phyloP scores from a whole-genome alignment of 805 yeast species.

The Schizosaccharomyces cryophilus region DNA sequence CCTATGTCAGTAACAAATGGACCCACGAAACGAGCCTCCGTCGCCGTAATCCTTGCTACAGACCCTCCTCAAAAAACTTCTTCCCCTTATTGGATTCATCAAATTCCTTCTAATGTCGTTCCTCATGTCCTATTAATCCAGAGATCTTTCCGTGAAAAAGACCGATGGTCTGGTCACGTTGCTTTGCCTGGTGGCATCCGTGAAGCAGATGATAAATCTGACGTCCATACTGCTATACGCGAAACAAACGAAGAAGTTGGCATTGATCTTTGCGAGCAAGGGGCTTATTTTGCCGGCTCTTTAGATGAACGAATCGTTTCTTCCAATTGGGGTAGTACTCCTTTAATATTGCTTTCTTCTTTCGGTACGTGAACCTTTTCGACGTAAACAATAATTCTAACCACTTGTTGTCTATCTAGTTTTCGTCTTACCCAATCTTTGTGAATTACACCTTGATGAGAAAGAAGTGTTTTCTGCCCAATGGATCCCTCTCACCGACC shows the following conservation, averaged over 20 bases:
- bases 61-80: not conserved
- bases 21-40: not conserved
- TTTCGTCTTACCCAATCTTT: constrained; percentile 4
- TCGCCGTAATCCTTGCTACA: not conserved
- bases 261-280: constrained; percentile 12
- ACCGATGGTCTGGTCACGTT: constrained; percentile 20
- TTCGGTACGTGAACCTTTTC: constrained; percentile 8
- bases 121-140: constrained; percentile 17
- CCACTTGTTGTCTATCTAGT: too few relatives aligned
- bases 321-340: not conserved
- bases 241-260: constrained; percentile 20
- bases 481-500: constrained; percentile 15
- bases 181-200: constrained; percentile 20
- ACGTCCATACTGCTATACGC: constrained; percentile 15
- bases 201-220: constrained; percentile 15
- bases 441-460: constrained; percentile 11
- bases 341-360: constrained; percentile 16
- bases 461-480: constrained; percentile 17
- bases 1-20: not conserved
- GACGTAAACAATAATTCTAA: not conserved
- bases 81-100: not conserved
- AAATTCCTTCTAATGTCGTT: not conserved
- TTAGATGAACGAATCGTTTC: constrained; percentile 13
- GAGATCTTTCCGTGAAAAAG: constrained; percentile 15
- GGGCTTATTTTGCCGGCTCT: constrained; percentile 14